Base-by-base conservation (phyloP, 139 green algal genomes). In the Micractinium conductrix region DNA sequence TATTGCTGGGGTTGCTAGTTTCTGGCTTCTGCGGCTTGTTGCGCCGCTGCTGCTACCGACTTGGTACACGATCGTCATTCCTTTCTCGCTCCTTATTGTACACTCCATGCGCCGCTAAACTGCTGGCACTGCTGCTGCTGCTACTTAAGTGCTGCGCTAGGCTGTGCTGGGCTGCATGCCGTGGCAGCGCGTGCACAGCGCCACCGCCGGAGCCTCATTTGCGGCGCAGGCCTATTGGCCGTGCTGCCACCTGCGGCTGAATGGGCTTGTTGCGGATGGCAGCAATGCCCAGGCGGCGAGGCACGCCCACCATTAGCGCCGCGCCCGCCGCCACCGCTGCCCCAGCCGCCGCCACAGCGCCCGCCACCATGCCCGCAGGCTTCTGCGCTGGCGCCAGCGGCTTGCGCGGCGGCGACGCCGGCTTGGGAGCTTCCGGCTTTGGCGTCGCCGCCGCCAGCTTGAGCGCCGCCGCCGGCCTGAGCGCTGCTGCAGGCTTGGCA, bases 241-340 rank as follows among this genome's bases (percentile, higher is more conserved):
- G 76, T 12, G 45, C 40, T 28, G 1, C 40, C 17, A 53, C 58
- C 76, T 43, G 62, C 14, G 76, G 58, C 58, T 38, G 45, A 33
- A 82, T 50, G 33, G 76, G 76, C 55, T 82, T 71, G 76, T 80
- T 80, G 74, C 71, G 42, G 28, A 40, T 38, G 12, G 42, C 71
- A 7, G 17, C 43, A 7, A 26, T 30, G 19, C 42, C 70, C 28
- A 53, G n/a, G n/a, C n/a, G n/a, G n/a, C n/a, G n/a, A n/a, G n/a
- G n/a, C n/a, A n/a, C n/a, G n/a, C n/a, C n/a, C n/a, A n/a, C n/a
- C n/a, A n/a, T n/a, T n/a, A n/a, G n/a, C n/a, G n/a, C n/a, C 19
- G 42, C 70, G 2, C 24, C 71, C 4, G 42, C 33, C n/a, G 48
- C 45, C 74, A 14, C 22, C 43, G 42, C 74, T 10, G 33, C 74